Evolutionary conservation across 768 basidiomycete genomes (phyloP), one percentile per base, ranked within the genome.

Genomic region (Lyophyllum semitale): DNA sequence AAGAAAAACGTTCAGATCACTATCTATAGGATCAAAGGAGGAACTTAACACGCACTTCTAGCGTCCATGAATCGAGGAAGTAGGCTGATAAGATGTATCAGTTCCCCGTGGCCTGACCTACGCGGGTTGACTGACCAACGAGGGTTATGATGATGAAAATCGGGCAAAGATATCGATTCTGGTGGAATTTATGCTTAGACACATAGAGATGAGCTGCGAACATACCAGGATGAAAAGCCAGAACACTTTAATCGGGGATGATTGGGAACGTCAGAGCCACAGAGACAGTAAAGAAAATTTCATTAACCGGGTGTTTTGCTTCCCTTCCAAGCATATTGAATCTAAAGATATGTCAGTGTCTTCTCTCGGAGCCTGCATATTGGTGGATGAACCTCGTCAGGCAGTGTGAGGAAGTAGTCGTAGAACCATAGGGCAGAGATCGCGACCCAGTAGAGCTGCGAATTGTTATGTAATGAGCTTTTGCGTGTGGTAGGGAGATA

Each of bases 101-200:
- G 20, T 18, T 41, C 11, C 4, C 4, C 18, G 7, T 18, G 7
- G 22, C 25, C 26, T 8, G 1, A 27, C 18, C 18, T 4, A 41
- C 20, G 8, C 8, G 40, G 4, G 11, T 15, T 41, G n/a, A 48
- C 53, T 13, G 35, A 63, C 62, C 47, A 23, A 58, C 30, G 3
- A 58, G 17, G 0, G 62, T 60, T 1, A 63, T 56, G 15, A 60
- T 29, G 12, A 63, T 60, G 27, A 63, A 53, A 7, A 35, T 18
- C 17, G 58, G 51, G n/a, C 40, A 49, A 30, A 63, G 49, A 30
- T 63, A 63, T 20, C 62, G 62, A 23, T 63, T 61, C 59, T 63
- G 26, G 15, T 37, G 30, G 12, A 32, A 32, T 32, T 32, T 12
- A 43, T 25, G 1, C 22, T 15, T 17, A 35, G 20, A 1, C 15